These are phyloP conservation scores for Malassezia furfur DNA, from an alignment of 1,284 basidiomycete genomes.

Conservation along the genomic window DNA sequence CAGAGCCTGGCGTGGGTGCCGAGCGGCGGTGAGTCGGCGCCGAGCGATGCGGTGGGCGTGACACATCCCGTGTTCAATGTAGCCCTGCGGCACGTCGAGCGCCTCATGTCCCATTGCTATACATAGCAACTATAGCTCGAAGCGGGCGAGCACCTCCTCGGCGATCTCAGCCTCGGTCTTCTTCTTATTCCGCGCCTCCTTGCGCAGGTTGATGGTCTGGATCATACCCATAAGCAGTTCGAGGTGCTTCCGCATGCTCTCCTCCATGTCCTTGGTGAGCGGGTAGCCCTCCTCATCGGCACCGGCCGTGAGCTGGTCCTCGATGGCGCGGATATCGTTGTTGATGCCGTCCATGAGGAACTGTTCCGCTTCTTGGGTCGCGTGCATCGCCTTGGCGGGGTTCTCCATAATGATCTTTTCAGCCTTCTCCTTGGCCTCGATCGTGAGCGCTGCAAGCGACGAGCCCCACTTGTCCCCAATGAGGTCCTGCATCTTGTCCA, in stretches of 20 bases:
- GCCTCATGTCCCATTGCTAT: conserved; percentile 6
- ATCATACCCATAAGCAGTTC: conserved; percentile 4
- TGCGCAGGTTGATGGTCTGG: conserved; percentile 10
- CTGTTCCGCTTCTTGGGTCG: conserved; percentile 1
- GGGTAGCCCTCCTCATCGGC: conserved; percentile 12
- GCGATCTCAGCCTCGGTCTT: conserved; percentile 22
- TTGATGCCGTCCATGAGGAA: conserved; percentile 1
- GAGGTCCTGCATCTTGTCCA: conserved; percentile 14
- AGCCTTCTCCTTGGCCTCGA: conserved; percentile 28
- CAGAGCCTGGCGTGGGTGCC: conserved; percentile 8
- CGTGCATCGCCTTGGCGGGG: conserved; percentile 23
- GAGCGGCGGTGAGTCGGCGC: background rate
- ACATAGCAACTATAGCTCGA: conserved; percentile 10
- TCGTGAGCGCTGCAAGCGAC: conserved; percentile 12
- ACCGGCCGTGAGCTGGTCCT: conserved; percentile 8
- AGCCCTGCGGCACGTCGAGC: conserved; percentile 3
- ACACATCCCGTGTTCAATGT: conserved; percentile 18
- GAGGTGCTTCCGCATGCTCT: background rate
- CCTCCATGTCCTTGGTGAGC: conserved; percentile 4
- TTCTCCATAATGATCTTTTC: conserved; percentile 22
- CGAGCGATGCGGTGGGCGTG: background rate
- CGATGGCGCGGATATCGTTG: conserved; percentile 3
- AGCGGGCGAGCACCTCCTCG: conserved; percentile 20
- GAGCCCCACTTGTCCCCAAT: conserved; percentile 11
- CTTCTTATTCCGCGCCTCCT: conserved; percentile 1